A percentile compares a stretch with the other conserved stretches of the same genome.
Evolutionary conservation across 192 early-diverging fungal species (phyloP).

Genomic region (Dispira parvispora): DNA sequence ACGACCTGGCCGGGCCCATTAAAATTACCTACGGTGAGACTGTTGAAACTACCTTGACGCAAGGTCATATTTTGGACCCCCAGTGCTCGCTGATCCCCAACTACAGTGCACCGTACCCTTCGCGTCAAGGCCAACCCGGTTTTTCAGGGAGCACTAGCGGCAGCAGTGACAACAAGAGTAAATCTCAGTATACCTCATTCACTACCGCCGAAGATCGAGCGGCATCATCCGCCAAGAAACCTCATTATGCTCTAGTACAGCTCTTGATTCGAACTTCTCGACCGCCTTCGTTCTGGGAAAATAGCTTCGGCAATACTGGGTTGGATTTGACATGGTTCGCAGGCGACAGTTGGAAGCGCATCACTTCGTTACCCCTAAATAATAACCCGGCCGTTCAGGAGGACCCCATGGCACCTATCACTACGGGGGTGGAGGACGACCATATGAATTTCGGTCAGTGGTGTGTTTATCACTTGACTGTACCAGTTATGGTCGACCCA

Average conservation of each 20-base stretch:
- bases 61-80: background rate
- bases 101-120: too few relatives aligned
- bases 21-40: background rate
- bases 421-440: background rate
- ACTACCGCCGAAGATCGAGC: too few relatives aligned
- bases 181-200: too few relatives aligned
- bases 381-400: background rate
- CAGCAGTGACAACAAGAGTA: too few relatives aligned
- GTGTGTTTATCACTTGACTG: background rate
- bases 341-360: background rate
- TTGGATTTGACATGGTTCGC: background rate
- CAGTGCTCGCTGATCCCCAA: too few relatives aligned
- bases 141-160: too few relatives aligned
- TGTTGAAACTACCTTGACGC: background rate
- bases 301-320: too few relatives aligned
- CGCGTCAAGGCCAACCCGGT: too few relatives aligned
- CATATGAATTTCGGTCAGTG: background rate
- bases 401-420: background rate
- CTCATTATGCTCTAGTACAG: too few relatives aligned
- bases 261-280: too few relatives aligned
- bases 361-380: background rate
- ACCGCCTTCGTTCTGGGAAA: too few relatives aligned
- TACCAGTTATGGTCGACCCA: background rate
- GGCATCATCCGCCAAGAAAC: too few relatives aligned
- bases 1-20: background rate